Evolutionary conservation across 371 early-diverging fungal species (phyloP), one percentile per base, ranked within the genome.

Genomic region (Vairimorpha ceranae): DNA sequence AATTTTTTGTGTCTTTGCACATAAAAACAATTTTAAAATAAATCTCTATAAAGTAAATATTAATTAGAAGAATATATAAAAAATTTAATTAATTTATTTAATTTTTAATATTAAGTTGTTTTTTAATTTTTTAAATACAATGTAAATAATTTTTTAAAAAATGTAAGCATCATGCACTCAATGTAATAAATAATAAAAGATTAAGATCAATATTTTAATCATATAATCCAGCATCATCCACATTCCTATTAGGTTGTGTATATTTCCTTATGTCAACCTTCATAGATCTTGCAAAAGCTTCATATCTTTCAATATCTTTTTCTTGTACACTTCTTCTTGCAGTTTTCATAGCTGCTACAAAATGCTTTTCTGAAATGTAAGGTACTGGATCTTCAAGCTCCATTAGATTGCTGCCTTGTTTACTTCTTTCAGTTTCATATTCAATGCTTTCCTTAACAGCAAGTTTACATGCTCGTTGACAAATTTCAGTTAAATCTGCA

Each of bases 401-500:
- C 92, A 69, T 87, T 87, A 76, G 83, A 82, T 69, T 81, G 41
- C 74, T 75, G 3, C 60, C 36, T 29, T 75, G 51, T 27, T 75
- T 65, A 35, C 63, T 78, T 8, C 46, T 59, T 46, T 71, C 65
- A 65, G 93, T 88, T 66, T 97, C 96, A 45, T 88, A 86, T 76
- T 93, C 94, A 82, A 99, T 97, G 83, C 89, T 89, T 85, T 96
- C 93, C 76, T 97, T 91, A 76, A 99, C 94, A 38, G 99, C 99
- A 29, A 95, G 87, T 85, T 98, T 99, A 83, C 93, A 92, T 36
- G 97, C 94, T 76, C 95, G 90, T 86, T 98, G 99, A 86, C 97
- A 97, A 77, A 99, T 95, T 86, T 98, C 98, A 29, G 94, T 92
- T 78, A 99, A 85, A 88, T 99, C 99, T 52, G 99, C 99, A 82